phyloP scores from a whole-genome alignment of 345 rosid species.

The Salix arbutifolia region DNA sequence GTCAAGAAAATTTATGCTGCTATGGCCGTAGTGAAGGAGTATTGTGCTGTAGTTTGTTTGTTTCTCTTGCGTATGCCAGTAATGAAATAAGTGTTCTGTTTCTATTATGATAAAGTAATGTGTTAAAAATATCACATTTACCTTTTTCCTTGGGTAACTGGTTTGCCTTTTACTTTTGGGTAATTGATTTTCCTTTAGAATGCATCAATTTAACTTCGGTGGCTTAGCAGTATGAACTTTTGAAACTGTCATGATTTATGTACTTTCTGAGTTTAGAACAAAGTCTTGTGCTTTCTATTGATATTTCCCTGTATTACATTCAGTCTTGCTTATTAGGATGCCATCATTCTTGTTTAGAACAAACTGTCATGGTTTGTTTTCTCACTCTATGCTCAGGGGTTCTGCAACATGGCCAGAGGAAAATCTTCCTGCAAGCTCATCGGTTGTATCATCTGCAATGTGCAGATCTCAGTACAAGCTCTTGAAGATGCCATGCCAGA shows the following conservation, averaged over 20 bases:
- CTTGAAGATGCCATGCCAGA: constrained; percentile 26
- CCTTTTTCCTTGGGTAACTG: neutral
- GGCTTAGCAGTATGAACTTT: neutral
- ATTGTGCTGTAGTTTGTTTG: neutral
- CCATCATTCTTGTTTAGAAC: too few species aligned
- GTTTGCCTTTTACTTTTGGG: neutral
- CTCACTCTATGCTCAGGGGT: constrained; percentile 33
- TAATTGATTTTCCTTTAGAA: neutral
- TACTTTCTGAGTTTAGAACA: neutral
- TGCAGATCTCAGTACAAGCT: constrained; percentile 36
- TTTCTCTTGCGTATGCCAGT: neutral
- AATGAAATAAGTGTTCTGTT: neutral
- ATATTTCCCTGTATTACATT: neutral
- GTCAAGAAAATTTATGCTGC: neutral
- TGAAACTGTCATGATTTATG: neutral
- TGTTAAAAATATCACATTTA: neutral
- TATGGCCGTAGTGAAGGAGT: neutral
- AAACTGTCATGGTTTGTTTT: too few species aligned
- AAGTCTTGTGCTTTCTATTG: neutral
- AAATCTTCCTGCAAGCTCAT: constrained; percentile 28
- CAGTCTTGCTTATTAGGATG: neutral
- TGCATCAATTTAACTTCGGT: neutral
- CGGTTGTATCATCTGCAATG: constrained; percentile 20
- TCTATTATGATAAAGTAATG: neutral
- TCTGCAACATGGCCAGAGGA: constrained; percentile 66